Evolutionary conservation across 768 basidiomycete genomes (phyloP).

Genomic region (Pleurotus eryngii): DNA sequence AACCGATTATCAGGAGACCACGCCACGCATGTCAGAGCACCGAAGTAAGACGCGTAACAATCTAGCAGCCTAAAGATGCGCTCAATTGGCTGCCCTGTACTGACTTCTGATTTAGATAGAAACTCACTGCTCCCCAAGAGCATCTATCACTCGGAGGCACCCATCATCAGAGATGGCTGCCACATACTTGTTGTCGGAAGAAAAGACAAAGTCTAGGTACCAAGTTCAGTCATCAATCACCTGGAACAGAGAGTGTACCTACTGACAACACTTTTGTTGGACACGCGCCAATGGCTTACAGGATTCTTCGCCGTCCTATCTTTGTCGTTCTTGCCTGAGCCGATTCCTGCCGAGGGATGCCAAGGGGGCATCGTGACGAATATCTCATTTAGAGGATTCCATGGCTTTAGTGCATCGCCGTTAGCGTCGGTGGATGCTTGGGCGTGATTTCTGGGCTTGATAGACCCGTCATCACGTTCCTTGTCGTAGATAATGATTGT

Average conservation of each 20-base stretch:
- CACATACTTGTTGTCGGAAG: slow-evolving; percentile 88
- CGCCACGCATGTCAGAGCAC: slow-evolving; percentile 81
- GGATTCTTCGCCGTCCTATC: slow-evolving; percentile 81
- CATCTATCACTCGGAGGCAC: slow-evolving; percentile 85
- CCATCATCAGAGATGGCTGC: slow-evolving; percentile 94
- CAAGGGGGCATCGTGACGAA: slow-evolving; percentile 84
- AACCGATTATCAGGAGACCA: slow-evolving; percentile 98
- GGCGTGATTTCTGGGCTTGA: slow-evolving; percentile 58
- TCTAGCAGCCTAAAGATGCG: slow-evolving; percentile 69
- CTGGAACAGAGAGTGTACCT: slow-evolving; percentile 18
- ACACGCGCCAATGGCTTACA: slow-evolving; percentile 86
- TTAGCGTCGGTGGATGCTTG: slow-evolving; percentile 21
- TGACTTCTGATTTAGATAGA: not conserved
- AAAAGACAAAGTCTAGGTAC: slow-evolving; percentile 82
- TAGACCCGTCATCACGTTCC: slow-evolving; percentile 83
- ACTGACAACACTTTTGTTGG: slow-evolving; percentile 72
- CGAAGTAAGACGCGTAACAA: slow-evolving; percentile 94
- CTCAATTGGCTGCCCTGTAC: not conserved
- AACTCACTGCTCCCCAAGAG: slow-evolving; percentile 77
- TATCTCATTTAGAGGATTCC: slow-evolving; percentile 76
- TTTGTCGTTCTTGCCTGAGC: slow-evolving; percentile 49
- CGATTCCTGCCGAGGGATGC: slow-evolving; percentile 49
- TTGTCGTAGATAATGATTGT: slow-evolving; percentile 88
- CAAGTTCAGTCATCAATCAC: not conserved
- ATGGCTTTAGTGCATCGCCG: slow-evolving; percentile 30